These are phyloP conservation scores for Ceriops tagal DNA, from an alignment of 345 rosid species.

Conservation along the genomic window DNA sequence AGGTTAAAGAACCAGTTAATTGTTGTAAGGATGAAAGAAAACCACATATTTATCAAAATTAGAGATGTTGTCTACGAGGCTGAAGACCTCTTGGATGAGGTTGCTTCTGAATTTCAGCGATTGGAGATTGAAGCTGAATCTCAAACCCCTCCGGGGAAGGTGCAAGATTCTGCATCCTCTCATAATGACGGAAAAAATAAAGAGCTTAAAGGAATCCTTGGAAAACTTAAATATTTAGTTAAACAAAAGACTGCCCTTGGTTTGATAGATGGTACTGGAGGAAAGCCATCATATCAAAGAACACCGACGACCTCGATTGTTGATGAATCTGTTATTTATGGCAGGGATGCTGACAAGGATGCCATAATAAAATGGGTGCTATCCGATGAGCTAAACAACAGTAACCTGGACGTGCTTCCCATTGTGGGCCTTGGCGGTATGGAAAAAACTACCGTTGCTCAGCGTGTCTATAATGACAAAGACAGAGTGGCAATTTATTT, in stretches of 20 bases:
- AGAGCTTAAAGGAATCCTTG: conserved; percentile 6
- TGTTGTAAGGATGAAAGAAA: no score
- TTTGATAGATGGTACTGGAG: conserved; percentile 7
- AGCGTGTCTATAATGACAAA: neutral
- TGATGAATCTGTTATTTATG: neutral
- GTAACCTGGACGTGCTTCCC: neutral
- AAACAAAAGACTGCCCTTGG: conserved; percentile 19
- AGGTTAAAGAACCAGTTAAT: no score
- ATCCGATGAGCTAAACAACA: neutral
- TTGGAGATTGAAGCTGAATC: neutral
- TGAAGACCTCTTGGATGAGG: conserved; percentile 12
- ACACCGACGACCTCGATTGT: conserved; percentile 16
- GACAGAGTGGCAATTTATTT: neutral
- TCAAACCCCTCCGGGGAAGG: neutral
- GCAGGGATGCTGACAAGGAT: conserved; percentile 1
- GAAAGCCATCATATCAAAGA: neutral
- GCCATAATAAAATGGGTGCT: no score
- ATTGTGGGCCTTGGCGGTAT: conserved; percentile 1
- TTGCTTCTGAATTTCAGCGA: neutral
- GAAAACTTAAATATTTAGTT: conserved; percentile 9
- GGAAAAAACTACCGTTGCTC: conserved; percentile 18
- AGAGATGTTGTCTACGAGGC: conserved; percentile 4
- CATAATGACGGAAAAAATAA: neutral
- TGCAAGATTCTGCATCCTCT: neutral
- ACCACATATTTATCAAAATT: no score